Conservation (phyloP, 495 filamentous ascomycete species). For the Tuber magnatum region DNA sequence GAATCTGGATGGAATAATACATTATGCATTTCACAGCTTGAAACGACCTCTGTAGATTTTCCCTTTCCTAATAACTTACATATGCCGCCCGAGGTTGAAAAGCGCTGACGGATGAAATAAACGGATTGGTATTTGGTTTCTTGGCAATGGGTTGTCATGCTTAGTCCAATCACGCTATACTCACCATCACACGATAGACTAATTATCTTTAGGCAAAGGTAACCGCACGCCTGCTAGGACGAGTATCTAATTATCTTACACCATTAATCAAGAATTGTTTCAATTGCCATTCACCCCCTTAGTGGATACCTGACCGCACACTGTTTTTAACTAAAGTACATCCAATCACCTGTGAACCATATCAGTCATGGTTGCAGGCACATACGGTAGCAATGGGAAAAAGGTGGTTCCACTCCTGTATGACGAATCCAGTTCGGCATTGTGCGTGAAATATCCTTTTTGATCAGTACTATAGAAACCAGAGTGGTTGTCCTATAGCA, state of each 20-base stretch:
- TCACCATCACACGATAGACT: not conserved
- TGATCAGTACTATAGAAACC: not conserved
- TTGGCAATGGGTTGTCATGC: not conserved
- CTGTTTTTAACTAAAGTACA: not conserved
- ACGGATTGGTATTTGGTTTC: not conserved
- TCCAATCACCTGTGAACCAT: not conserved
- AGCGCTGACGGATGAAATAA: not conserved
- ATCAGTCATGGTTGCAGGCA: not conserved
- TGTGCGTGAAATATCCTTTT: not conserved
- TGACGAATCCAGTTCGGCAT: not conserved
- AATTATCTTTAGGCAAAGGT: not conserved
- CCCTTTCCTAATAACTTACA: not conserved
- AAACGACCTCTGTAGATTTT: not conserved
- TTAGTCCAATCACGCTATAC: not conserved
- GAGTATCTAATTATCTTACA: not conserved
- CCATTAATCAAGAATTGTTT: not conserved
- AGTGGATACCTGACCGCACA: not conserved
- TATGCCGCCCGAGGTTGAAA: not conserved
- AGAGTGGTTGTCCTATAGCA: not conserved
- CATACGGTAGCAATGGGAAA: not conserved
- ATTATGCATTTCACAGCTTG: not conserved
- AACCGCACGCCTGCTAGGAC: not conserved
- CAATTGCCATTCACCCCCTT: not conserved
- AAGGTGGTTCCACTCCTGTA: not conserved
- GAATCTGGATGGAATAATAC: not conserved